phyloP scores from a whole-genome alignment of 805 yeast species.

The Metschnikowia corniflorae region DNA sequence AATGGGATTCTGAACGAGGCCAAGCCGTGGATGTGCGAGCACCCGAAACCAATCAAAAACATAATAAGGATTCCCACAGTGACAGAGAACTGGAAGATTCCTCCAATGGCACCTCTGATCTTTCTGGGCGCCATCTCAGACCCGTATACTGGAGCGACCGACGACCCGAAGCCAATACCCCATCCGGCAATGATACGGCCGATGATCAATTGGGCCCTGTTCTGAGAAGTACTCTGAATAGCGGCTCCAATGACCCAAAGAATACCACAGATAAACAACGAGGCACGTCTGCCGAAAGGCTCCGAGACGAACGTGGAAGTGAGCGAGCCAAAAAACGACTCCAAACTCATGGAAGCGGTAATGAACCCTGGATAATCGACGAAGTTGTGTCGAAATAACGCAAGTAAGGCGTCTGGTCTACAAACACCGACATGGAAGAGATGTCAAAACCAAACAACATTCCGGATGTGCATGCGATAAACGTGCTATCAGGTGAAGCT shows the following conservation, averaged over 20 bases:
- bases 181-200: constrained; percentile 20
- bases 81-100: constrained; percentile 21
- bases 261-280: constrained; percentile 17
- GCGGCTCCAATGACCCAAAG: constrained; percentile 20
- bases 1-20: constrained; percentile 19
- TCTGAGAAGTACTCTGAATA: constrained; percentile 15
- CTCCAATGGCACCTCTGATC: constrained; percentile 19
- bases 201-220: constrained; percentile 18
- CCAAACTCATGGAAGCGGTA: constrained; percentile 73
- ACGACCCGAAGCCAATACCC: constrained; percentile 21
- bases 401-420: constrained; percentile 44
- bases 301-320: constrained; percentile 20
- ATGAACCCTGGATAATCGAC: constrained; percentile 66
- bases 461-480: constrained; percentile 18
- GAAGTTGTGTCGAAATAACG: constrained; percentile 52
- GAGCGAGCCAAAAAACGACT: constrained; percentile 69
- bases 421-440: constrained; percentile 71
- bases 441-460: constrained; percentile 48
- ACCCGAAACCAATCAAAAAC: constrained; percentile 20
- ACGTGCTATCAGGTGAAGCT: too few relatives aligned
- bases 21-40: constrained; percentile 15
- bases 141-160: constrained; percentile 21
- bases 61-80: constrained; percentile 20
- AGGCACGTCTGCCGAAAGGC: constrained; percentile 20
- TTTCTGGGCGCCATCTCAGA: constrained; percentile 20